Percentiles rank a stretch among this genome's conserved stretches.
Evolutionary conservation across 768 basidiomycete species (phyloP).

Genomic region (Collybia mongolica): DNA sequence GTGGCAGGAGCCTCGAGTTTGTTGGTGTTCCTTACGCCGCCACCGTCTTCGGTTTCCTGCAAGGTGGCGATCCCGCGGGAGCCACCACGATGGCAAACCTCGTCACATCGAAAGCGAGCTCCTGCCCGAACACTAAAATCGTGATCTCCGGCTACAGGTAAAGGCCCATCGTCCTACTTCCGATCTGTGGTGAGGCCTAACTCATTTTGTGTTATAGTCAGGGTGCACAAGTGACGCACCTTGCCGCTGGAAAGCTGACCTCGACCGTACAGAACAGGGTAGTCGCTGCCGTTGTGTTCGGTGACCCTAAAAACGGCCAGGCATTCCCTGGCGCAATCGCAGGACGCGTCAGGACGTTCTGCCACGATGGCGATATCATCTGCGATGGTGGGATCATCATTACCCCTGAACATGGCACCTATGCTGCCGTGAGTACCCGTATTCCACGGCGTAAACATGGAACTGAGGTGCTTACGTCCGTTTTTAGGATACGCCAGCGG

Average conservation of each 20-base stretch:
- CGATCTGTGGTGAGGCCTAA: neutral
- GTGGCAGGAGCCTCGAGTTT: slow-evolving; percentile 28
- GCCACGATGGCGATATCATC: slow-evolving; percentile 2
- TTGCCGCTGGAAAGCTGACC: slow-evolving; percentile 32
- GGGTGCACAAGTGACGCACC: slow-evolving; percentile 36
- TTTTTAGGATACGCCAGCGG: neutral
- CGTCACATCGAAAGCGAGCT: slow-evolving; percentile 21
- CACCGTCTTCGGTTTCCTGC: slow-evolving; percentile 31
- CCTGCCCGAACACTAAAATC: slow-evolving; percentile 31
- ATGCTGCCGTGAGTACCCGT: slow-evolving; percentile 1
- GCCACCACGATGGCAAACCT: slow-evolving; percentile 32
- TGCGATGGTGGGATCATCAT: slow-evolving; percentile 4
- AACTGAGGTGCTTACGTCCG: neutral
- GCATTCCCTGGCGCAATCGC: slow-evolving; percentile 15
- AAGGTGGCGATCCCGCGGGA: slow-evolving; percentile 33
- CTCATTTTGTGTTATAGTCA: slow-evolving; percentile 13
- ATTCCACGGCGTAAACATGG: neutral
- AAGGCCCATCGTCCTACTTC: slow-evolving; percentile 1
- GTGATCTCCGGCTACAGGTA: slow-evolving; percentile 35
- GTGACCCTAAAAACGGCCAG: slow-evolving; percentile 21
- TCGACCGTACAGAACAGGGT: slow-evolving; percentile 17
- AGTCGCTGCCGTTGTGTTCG: slow-evolving; percentile 20
- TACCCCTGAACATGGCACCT: slow-evolving; percentile 1
- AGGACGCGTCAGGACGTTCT: slow-evolving; percentile 1
- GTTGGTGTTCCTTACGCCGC: slow-evolving; percentile 36